These are phyloP conservation scores for Calonectria leucothoes DNA, from an alignment of 2,329 filamentous ascomycete genomes.

Conservation along the genomic window DNA sequence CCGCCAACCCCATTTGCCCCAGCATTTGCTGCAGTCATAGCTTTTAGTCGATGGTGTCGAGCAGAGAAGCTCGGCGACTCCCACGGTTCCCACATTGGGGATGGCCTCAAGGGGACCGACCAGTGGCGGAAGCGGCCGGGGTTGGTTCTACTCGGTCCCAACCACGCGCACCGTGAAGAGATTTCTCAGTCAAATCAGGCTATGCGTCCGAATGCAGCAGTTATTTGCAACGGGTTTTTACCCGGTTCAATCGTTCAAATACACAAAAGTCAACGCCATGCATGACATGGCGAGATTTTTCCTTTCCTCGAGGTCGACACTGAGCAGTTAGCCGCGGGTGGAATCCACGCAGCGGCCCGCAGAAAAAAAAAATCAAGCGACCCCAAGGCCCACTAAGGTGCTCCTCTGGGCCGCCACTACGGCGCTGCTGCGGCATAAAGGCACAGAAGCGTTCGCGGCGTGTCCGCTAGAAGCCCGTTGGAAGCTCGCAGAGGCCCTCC, in stretches of 20 bases:
- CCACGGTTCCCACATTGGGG: background rate
- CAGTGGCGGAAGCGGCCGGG: background rate
- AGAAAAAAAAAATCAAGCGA: slow-evolving; percentile 7
- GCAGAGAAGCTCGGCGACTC: background rate
- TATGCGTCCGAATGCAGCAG: background rate
- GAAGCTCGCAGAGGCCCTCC: background rate
- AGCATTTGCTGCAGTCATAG: slow-evolving; percentile 8
- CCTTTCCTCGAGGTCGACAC: background rate
- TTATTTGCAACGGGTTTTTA: background rate
- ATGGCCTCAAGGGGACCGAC: background rate
- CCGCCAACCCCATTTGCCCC: slow-evolving; percentile 1
- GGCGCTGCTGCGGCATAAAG: slow-evolving; percentile 22
- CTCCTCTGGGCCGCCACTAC: slow-evolving; percentile 1
- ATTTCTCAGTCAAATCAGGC: background rate
- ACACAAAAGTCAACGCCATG: background rate
- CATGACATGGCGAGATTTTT: background rate
- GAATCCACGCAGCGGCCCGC: slow-evolving; percentile 9
- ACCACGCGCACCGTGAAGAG: background rate
- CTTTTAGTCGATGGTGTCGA: slow-evolving; percentile 5
- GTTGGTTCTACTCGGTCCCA: too few relatives aligned
- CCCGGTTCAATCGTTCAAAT: background rate
- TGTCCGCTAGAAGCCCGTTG: background rate
- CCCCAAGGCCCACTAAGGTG: background rate
- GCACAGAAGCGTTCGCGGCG: slow-evolving; percentile 2
- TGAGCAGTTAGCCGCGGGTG: background rate